Percentiles rank a stretch among this genome's conserved stretches.
Conservation (phyloP, 2,329 filamentous ascomycete species). For the Alternaria dauci region DNA sequence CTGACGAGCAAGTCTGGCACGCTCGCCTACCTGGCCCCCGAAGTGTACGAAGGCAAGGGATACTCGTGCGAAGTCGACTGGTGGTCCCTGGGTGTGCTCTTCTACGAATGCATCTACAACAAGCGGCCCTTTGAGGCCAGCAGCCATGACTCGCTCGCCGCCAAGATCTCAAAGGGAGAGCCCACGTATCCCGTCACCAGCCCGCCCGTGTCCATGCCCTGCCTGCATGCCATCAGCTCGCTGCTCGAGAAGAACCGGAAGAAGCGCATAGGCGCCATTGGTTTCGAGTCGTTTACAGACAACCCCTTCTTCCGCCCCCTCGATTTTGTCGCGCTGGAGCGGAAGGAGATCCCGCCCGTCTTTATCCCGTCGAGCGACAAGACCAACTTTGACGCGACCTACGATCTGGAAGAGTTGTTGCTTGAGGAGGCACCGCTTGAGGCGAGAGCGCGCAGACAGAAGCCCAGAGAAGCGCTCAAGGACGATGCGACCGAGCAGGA, state of each 20-base stretch:
- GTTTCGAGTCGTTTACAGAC: constrained; percentile 83
- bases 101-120: constrained; percentile 99
- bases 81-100: constrained; percentile 98
- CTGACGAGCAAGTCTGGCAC: constrained; percentile 97
- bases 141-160: constrained; percentile 80
- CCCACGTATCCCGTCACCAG: constrained; percentile 92
- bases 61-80: constrained; percentile 93
- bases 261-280: constrained; percentile 81
- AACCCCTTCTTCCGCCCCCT: constrained; percentile 89
- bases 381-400: constrained; percentile 98
- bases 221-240: constrained; percentile 86
- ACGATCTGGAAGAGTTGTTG: constrained; percentile 92
- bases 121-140: constrained; percentile 96
- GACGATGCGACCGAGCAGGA: constrained; percentile 95
- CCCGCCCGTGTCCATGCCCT: constrained; percentile 86
- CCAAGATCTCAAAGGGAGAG: constrained; percentile 80
- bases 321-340: constrained; percentile 83
- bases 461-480: constrained; percentile 88
- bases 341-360: constrained; percentile 87
- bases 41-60: constrained; percentile 90
- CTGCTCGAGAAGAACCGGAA: constrained; percentile 82
- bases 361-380: constrained; percentile 96
- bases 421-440: constrained; percentile 95
- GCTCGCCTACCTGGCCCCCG: constrained; percentile 91
- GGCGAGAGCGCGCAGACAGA: constrained; percentile 89